Evolutionary conservation across 495 filamentous ascomycete genomes (phyloP).

Genomic region (Penicillium bialowiezense): DNA sequence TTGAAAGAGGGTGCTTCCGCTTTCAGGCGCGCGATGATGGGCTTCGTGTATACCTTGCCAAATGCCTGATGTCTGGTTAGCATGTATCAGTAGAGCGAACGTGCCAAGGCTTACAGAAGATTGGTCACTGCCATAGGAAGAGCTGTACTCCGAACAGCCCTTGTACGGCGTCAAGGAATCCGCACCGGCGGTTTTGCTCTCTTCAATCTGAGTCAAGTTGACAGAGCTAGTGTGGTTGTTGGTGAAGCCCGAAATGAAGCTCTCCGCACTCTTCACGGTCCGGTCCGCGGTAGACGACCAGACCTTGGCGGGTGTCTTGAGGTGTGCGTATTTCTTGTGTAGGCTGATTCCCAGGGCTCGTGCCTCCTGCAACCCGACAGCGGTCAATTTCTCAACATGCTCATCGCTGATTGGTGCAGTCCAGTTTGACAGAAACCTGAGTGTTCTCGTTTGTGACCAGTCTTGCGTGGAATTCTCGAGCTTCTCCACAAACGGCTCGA

Average conservation of each 20-base stretch:
- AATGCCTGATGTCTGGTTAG: constrained; percentile 8
- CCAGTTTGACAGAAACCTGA: constrained; percentile 18
- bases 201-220: constrained; percentile 13
- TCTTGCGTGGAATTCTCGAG: constrained; percentile 14
- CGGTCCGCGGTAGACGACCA: constrained; percentile 20
- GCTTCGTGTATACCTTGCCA: constrained; percentile 13
- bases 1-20: constrained; percentile 15
- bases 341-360: constrained; percentile 6
- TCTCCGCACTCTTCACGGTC: constrained; percentile 15
- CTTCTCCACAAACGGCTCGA: constrained; percentile 21
- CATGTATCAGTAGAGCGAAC: not conserved
- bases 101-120: constrained; percentile 9
- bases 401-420: constrained; percentile 15
- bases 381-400: constrained; percentile 21
- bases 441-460: constrained; percentile 8
- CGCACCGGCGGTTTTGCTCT: constrained; percentile 16
- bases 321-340: constrained; percentile 10
- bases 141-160: constrained; percentile 18
- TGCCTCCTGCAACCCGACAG: constrained; percentile 19
- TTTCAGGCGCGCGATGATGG: constrained; percentile 14
- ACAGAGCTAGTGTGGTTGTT: constrained; percentile 10
- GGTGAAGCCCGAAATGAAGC: constrained; percentile 20
- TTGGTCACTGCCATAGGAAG: constrained; percentile 19
- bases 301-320: constrained; percentile 11
- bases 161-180: constrained; percentile 26